These are phyloP conservation scores for Sphagnum tenellum DNA, from an alignment of 225 moss, liverwort and hornwort genomes.

Conservation along the genomic window DNA sequence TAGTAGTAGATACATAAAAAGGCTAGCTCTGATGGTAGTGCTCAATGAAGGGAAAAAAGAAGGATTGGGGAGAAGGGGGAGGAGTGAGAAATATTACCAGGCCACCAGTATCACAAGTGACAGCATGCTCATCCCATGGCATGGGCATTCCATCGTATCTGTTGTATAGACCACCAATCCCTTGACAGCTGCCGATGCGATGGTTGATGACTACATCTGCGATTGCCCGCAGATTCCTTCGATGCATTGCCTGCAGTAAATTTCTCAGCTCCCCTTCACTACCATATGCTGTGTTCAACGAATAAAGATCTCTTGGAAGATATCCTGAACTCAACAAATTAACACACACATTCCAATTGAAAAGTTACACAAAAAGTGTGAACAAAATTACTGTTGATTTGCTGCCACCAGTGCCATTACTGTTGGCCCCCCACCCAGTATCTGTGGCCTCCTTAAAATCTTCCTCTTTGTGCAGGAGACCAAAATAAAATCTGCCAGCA, in stretches of 20 bases:
- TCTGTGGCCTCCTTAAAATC: too few relatives aligned
- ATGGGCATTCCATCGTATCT: constrained; percentile 96
- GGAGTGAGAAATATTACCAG: constrained; percentile 29
- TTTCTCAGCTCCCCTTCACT: constrained; percentile 61
- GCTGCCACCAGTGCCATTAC: too few relatives aligned
- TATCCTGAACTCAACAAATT: constrained; percentile 39
- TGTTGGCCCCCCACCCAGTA: too few relatives aligned
- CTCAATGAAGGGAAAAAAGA: too few relatives aligned
- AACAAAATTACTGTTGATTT: not conserved
- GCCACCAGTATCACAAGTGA: constrained; percentile 87
- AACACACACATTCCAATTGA: not conserved
- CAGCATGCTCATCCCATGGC: constrained; percentile 99
- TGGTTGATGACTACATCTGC: constrained; percentile 97
- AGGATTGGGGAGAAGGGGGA: too few relatives aligned
- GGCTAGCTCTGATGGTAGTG: too few relatives aligned
- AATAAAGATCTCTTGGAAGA: constrained; percentile 82
- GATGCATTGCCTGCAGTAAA: constrained; percentile 42
- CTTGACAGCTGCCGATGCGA: constrained; percentile 76
- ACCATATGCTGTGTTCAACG: constrained; percentile 73
- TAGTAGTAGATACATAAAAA: too few relatives aligned
- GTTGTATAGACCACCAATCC: constrained; percentile 68
- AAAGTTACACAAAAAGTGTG: too few relatives aligned
- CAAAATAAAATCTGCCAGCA: too few relatives aligned
- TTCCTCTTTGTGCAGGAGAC: too few relatives aligned
- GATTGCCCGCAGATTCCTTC: constrained; percentile 70